phyloP scores from a whole-genome alignment of 148 eudicot species.

The Selenicereus undatus region DNA sequence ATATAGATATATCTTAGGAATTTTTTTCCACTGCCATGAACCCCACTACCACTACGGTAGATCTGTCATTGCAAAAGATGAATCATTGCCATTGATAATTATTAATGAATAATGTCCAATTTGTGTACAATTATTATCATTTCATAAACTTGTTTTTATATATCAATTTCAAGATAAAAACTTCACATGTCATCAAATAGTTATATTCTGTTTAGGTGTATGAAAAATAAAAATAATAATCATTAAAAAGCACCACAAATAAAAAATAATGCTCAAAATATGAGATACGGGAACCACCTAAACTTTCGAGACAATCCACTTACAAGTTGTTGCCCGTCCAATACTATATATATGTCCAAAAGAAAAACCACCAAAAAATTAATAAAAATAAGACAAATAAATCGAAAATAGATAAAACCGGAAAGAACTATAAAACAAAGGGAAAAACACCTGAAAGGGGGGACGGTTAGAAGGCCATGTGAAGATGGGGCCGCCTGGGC shows the following conservation, averaged over 20 bases:
- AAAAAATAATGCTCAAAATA: neutral
- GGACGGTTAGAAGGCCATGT: conserved; percentile 12
- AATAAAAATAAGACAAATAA: neutral
- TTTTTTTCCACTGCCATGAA: too few relatives aligned
- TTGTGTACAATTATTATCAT: too few relatives aligned
- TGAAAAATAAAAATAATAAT: neutral
- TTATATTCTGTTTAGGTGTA: neutral
- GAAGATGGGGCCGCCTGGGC: neutral
- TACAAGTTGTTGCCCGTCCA: too few relatives aligned
- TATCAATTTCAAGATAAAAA: too few relatives aligned
- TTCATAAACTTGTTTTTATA: too few relatives aligned
- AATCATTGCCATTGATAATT: too few relatives aligned
- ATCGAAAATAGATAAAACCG: neutral
- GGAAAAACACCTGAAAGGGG: neutral
- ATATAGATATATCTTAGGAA: too few relatives aligned
- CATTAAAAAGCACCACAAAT: neutral
- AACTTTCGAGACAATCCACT: neutral
- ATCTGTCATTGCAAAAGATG: too few relatives aligned
- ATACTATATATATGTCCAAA: too few relatives aligned
- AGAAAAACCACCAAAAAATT: neutral
- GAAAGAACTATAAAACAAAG: neutral
- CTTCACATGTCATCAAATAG: neutral
- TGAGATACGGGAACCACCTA: too few relatives aligned
- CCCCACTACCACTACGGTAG: too few relatives aligned
- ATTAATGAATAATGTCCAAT: too few relatives aligned